These are phyloP conservation scores for Malassezia nana DNA, from an alignment of 1,284 basidiomycete species.

Conservation along the genomic window DNA sequence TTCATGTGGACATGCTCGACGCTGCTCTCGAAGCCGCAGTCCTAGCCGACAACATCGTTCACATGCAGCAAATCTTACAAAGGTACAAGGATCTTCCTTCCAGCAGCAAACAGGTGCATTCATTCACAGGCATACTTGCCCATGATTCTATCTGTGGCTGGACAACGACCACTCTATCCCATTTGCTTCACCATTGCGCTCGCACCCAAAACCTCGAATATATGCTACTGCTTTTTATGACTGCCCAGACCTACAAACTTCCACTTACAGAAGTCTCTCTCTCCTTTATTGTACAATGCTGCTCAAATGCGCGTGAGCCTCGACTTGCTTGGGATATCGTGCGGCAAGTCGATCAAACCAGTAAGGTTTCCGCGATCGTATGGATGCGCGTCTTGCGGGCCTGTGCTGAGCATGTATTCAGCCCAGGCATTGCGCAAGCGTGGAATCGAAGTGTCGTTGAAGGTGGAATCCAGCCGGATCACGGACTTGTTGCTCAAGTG, in stretches of 20 bases:
- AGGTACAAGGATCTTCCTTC: background rate
- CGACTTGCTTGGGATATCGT: conserved; percentile 28
- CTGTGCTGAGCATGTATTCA: conserved; percentile 25
- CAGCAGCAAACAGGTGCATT: background rate
- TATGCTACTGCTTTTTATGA: conserved; percentile 22
- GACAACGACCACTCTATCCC: conserved; percentile 26
- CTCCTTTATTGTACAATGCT: conserved; percentile 13
- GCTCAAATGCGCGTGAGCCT: conserved; percentile 21
- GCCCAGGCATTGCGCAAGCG: conserved; percentile 27
- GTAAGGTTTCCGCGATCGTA: conserved; percentile 16
- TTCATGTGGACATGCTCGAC: conserved; percentile 25
- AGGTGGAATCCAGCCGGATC: conserved; percentile 22
- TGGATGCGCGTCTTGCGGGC: conserved; percentile 34
- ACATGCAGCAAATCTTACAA: conserved; percentile 14
- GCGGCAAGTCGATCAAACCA: conserved; percentile 14
- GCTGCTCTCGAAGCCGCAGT: conserved; percentile 23
- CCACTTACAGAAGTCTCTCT: conserved; percentile 19
- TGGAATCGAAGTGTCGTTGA: conserved; percentile 24
- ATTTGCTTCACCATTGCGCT: conserved; percentile 22
- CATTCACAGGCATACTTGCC: background rate
- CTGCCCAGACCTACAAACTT: conserved; percentile 16
- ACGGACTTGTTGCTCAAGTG: conserved; percentile 24
- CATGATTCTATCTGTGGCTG: conserved; percentile 7
- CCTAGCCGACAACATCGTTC: conserved; percentile 15
- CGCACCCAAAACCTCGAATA: conserved; percentile 27